Conservation (phyloP, 140 eudicot species). For the Stevia rebaudiana region DNA sequence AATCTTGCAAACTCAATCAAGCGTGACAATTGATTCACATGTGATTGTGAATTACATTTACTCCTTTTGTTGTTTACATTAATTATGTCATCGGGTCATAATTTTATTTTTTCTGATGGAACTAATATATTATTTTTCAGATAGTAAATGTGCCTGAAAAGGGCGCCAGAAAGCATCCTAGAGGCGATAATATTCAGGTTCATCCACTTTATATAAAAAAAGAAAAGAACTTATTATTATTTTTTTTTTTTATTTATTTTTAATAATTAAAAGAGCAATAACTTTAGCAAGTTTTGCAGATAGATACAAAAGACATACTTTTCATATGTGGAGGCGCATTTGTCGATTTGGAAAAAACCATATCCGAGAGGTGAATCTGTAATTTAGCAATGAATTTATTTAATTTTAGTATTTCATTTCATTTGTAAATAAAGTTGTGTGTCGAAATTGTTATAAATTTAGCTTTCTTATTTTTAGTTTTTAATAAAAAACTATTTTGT, state of each 20-base stretch:
- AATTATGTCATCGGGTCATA: constrained; percentile 1
- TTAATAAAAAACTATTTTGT: neutral
- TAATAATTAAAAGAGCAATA: neutral
- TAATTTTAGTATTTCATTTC: neutral
- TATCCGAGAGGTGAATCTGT: constrained; percentile 69
- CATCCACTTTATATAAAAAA: neutral
- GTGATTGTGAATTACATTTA: too few species aligned
- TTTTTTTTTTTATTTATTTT: too few species aligned
- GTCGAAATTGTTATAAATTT: neutral
- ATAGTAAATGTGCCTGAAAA: constrained; percentile 88
- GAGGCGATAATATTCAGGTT: constrained; percentile 85
- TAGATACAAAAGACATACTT: constrained; percentile 89
- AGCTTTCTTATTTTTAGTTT: constrained; percentile 11
- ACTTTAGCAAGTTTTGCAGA: constrained; percentile 38
- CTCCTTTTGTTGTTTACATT: neutral
- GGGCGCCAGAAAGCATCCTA: constrained; percentile 93
- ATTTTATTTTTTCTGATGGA: neutral
- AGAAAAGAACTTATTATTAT: too few species aligned
- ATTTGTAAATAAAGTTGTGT: neutral
- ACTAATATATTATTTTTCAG: constrained; percentile 33
- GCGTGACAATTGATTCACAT: constrained; percentile 1
- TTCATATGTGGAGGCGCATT: constrained; percentile 96
- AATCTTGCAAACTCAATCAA: neutral
- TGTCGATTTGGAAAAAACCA: constrained; percentile 81
- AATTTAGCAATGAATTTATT: neutral